Base-by-base conservation (phyloP, 768 basidiomycete species). In the Serendipita sp. region DNA sequence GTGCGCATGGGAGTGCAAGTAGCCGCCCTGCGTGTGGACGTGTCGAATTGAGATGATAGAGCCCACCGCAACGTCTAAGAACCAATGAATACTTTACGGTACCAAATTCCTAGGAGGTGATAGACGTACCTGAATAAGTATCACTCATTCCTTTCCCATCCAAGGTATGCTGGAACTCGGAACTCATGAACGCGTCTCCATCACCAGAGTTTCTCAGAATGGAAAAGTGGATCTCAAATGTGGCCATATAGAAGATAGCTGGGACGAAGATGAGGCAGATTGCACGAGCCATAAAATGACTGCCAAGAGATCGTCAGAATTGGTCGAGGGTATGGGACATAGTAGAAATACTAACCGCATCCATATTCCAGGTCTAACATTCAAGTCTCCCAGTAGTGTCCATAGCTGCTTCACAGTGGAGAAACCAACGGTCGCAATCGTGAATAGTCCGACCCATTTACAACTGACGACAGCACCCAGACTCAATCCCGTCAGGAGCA, bases 401-500 rank as follows among this genome's bases (percentile, higher is more conserved):
- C 96, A 98, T 3, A 99, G 78, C 69, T 93, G 95, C 60, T 80
- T 76, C 37, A 98, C 70, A 1, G 93, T 96, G 69, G 84, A 85
- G 37, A 87, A 70, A 13, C 95, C 96, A 62, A 99, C 76, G 4
- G 94, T 96, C 6, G 96, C 93, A 69, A 98, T 91, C 13, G 94
- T 98, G 76, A 99, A 97, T 23, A 99, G 77, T 8, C 96, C 96
- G 45, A 98, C 95, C 96, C 95, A 98, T 73, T 98, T 99, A 78
- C 91, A 91, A 69, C 86, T 88, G 36, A 87, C 82, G 58, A 95
- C 92, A 3, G 94, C 93, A 43, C 96, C 96, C 29, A 99, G 84
- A 0, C 87, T 83, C 13, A 95, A 77, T 34, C 96, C 96, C 1
- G 90, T 88, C 44, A 97, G 79, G 11, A 80, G 74, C 36, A 98